A percentile compares a stretch with the other conserved stretches of the same genome.
phyloP scores from a whole-genome alignment of 2,329 filamentous ascomycete species.

The Colletotrichum sublineola region DNA sequence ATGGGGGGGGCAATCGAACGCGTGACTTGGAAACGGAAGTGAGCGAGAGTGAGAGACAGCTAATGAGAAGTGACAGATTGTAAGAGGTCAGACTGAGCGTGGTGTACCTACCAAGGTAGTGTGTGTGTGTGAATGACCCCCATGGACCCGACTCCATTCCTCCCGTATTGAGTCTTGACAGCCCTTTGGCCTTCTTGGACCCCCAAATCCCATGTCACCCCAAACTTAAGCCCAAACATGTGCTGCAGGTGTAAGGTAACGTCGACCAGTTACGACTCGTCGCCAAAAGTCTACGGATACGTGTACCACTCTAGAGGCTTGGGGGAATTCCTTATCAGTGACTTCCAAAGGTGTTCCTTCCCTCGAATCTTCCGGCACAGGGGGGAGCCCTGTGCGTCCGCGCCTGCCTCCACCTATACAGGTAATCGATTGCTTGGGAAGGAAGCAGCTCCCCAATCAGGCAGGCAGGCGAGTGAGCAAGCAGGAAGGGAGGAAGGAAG shows the following conservation, averaged over 20 bases:
- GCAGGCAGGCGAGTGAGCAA: background rate
- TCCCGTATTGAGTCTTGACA: background rate
- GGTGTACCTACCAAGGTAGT: too few species aligned
- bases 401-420: background rate
- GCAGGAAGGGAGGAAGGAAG: background rate
- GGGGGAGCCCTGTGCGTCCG: constrained; percentile 23
- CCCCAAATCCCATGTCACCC: constrained; percentile 37
- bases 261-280: background rate
- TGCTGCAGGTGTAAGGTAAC: constrained; percentile 15
- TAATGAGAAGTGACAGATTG: background rate
- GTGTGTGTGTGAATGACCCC: background rate
- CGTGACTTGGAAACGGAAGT: background rate
- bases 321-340: constrained; percentile 34
- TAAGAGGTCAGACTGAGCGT: background rate
- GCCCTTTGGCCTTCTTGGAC: constrained; percentile 16
- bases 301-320: constrained; percentile 4
- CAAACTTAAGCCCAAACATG: constrained; percentile 35
- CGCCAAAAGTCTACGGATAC: background rate
- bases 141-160: background rate
- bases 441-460: constrained; percentile 29
- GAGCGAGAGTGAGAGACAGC: background rate
- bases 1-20: background rate
- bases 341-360: constrained; percentile 1
- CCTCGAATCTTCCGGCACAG: background rate
- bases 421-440: constrained; percentile 1